Evolutionary conservation across 768 basidiomycete genomes (phyloP).

Genomic region (Russula foetens): DNA sequence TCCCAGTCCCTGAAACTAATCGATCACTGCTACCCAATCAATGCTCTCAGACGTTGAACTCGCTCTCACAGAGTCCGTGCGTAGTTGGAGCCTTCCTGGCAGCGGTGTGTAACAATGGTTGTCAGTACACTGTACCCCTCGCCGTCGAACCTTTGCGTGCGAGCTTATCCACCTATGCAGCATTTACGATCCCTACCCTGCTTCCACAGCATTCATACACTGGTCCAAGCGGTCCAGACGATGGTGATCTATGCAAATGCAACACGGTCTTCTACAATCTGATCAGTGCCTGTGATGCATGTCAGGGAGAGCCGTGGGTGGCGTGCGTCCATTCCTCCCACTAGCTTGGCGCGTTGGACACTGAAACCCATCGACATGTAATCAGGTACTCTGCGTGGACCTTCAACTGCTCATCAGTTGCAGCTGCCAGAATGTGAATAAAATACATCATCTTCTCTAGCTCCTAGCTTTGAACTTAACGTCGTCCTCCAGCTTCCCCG

Average conservation of each 20-base stretch:
- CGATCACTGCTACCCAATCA: background rate
- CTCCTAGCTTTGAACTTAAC: background rate
- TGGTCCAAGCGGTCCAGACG: background rate
- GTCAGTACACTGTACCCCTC: background rate
- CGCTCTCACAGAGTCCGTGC: slow-evolving; percentile 11
- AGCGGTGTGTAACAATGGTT: slow-evolving; percentile 1
- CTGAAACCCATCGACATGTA: background rate
- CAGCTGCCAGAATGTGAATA: slow-evolving; percentile 10
- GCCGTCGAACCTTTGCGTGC: background rate
- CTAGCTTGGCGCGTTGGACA: no score
- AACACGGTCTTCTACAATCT: slow-evolving; percentile 25
- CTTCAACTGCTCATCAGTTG: background rate
- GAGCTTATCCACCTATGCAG: background rate
- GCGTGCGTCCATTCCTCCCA: slow-evolving; percentile 4
- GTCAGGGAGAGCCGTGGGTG: slow-evolving; percentile 17
- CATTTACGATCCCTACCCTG: background rate
- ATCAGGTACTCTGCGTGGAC: slow-evolving; percentile 16
- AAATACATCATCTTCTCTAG: background rate
- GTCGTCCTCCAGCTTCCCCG: background rate
- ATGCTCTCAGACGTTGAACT: slow-evolving; percentile 3
- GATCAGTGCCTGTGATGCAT: slow-evolving; percentile 24
- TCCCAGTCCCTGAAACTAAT: background rate
- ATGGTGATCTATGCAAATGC: slow-evolving; percentile 20
- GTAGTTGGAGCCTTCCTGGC: background rate
- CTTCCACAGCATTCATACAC: slow-evolving; percentile 3